A percentile compares a stretch with the other conserved stretches of the same genome.
phyloP scores from a whole-genome alignment of 208 protist species.

The Naegleria fowleri region DNA sequence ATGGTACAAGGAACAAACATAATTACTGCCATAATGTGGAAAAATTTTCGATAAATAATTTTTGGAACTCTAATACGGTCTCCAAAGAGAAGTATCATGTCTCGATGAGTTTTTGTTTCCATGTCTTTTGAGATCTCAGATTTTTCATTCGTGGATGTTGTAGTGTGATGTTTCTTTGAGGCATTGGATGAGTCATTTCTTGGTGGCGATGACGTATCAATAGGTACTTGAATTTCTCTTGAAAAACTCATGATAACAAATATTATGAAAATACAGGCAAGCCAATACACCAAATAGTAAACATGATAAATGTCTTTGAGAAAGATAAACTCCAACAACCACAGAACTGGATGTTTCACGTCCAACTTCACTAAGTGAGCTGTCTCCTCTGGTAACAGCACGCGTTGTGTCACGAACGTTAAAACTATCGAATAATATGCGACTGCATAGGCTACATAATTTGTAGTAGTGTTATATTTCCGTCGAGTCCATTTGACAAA shows the following conservation, averaged over 20 bases:
- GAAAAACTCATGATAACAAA: not conserved
- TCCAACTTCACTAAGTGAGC: not conserved
- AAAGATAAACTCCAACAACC: not conserved
- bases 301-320: not conserved
- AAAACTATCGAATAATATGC: not conserved
- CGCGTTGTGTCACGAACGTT: not conserved
- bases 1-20: constrained; percentile 4
- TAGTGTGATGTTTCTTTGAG: too few relatives aligned
- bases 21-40: constrained; percentile 7
- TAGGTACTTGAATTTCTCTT: not conserved
- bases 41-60: constrained; percentile 13
- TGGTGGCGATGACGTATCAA: too few relatives aligned
- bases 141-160: too few relatives aligned
- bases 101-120: not conserved
- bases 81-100: not conserved
- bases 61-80: not conserved
- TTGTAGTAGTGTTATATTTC: not conserved
- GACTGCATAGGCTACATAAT: not conserved
- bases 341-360: not conserved
- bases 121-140: not conserved
- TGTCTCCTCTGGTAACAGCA: not conserved
- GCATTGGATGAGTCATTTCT: too few relatives aligned
- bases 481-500: not conserved
- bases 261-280: not conserved
- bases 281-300: not conserved